Base-by-base conservation (phyloP, 176 grass and related monocot genomes). In the Musa acuminata region DNA sequence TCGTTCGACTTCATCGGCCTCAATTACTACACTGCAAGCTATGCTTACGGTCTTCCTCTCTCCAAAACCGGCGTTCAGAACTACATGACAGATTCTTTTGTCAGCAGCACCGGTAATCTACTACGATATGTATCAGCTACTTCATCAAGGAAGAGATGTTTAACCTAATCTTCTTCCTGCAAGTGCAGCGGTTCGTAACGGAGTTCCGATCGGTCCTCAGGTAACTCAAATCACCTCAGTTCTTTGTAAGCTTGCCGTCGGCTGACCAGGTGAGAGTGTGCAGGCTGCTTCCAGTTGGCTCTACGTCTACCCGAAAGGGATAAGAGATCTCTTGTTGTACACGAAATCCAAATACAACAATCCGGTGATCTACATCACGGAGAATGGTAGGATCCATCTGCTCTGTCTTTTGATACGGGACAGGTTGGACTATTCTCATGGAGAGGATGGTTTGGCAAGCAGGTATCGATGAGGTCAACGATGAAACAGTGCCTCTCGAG, bases 321-420 rank as follows among this genome's bases (percentile, higher is more conserved):
- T 89, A 50, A 73, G 57, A 59, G 51, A 73, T 8, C 29, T 85
- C 9, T 24, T 82, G 64, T 29, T 85, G 9, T 89, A 85, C 48
- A 67, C 77, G 1, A 85, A 80, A 20, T 27, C 9, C 0, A 74
- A 11, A 23, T 89, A 85, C 57, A 82, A 76, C 2, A 72, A 79
- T 62, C 87, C 91, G 0, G 27, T 77, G 26, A 20, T 94, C 49
- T 94, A 84, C 71, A 57, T 94, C 35, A 83, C 82, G 3, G 82
- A 84, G 72, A 84, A 84, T 69, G 82, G 82, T 84, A 74, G 35
- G 35, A 43, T 43, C 35, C 35, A 5, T 35, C 4, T 43, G 35
- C 35, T 43, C 4, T 43, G 35, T 43, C 4, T 43, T 43, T 43
- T 0, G 3, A 43, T 6, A 6, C 0, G 0, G 35, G 0, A 43